phyloP scores from a whole-genome alignment of 768 basidiomycete species.

The Gloeopeniophorella convolvens region DNA sequence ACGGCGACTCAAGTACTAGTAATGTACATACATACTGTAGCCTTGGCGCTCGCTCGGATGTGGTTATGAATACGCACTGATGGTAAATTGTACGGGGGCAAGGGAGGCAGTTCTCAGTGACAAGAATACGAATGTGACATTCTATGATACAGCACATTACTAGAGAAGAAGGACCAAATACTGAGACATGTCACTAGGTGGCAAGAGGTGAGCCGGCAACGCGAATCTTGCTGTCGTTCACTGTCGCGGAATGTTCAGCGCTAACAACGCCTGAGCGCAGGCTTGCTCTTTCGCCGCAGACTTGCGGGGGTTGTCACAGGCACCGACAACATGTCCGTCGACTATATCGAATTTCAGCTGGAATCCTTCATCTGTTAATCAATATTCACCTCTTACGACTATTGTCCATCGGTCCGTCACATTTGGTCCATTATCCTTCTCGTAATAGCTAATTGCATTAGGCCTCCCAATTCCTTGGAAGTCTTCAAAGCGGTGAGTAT shows the following conservation, averaged over 20 bases:
- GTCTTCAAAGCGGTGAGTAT: slow-evolving; percentile 5
- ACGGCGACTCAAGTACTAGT: too few relatives aligned
- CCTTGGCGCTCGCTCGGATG: too few relatives aligned
- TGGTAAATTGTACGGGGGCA: too few relatives aligned
- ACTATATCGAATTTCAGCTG: too few relatives aligned
- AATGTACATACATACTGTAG: too few relatives aligned
- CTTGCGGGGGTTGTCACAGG: slow-evolving; percentile 39
- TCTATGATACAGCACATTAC: too few relatives aligned
- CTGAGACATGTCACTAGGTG: too few relatives aligned
- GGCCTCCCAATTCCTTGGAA: slow-evolving; percentile 3
- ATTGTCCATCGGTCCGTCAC: slow-evolving; percentile 14
- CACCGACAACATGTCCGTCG: slow-evolving; percentile 33
- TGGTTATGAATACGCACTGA: too few relatives aligned
- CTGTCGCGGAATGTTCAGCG: slow-evolving; percentile 13
- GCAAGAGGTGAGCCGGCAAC: too few relatives aligned
- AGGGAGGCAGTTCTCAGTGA: too few relatives aligned
- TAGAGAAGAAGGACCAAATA: too few relatives aligned
- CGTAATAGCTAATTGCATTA: slow-evolving; percentile 4
- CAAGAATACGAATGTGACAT: too few relatives aligned
- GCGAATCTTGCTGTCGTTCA: not conserved
- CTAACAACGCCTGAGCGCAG: slow-evolving; percentile 25
- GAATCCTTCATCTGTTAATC: not conserved
- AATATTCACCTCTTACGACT: slow-evolving; percentile 6
- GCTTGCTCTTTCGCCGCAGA: slow-evolving; percentile 31
- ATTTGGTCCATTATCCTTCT: slow-evolving; percentile 8